Percentiles rank a stretch among this genome's conserved stretches.
These are phyloP conservation scores for Cadophora malorum DNA, from an alignment of 2,329 filamentous ascomycete species.

Conservation along the genomic window DNA sequence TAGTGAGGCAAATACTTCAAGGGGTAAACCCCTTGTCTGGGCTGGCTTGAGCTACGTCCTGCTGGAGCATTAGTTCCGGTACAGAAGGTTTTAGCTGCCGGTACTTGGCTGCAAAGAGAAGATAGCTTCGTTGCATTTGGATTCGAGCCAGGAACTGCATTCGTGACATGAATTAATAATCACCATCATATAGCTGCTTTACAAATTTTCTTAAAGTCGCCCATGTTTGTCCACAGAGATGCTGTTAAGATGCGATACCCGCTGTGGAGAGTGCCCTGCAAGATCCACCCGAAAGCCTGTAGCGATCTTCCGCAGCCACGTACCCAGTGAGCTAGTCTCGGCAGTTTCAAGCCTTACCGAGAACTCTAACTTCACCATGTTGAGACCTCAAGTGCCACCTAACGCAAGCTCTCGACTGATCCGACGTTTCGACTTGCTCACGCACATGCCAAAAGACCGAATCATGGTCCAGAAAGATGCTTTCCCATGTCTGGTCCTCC, in stretches of 20 bases:
- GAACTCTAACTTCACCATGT: slow-evolving; percentile 12
- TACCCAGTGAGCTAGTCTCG: slow-evolving; percentile 1
- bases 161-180: neutral
- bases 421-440: slow-evolving; percentile 9
- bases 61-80: slow-evolving; percentile 8
- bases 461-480: slow-evolving; percentile 5
- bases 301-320: slow-evolving; percentile 14
- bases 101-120: neutral
- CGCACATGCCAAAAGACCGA: slow-evolving; percentile 13
- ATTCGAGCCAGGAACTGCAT: neutral
- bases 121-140: neutral
- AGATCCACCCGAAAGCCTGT: neutral
- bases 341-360: slow-evolving; percentile 13
- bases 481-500: slow-evolving; percentile 12
- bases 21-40: slow-evolving; percentile 8
- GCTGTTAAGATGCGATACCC: neutral
- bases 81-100: neutral
- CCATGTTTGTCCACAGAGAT: neutral
- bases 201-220: neutral
- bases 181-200: neutral
- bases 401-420: neutral
- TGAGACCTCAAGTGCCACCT: slow-evolving; percentile 12
- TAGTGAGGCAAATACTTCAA: neutral
- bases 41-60: slow-evolving; percentile 7
- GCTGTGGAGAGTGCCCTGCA: slow-evolving; percentile 6